A percentile compares a stretch with the other conserved stretches of the same genome.
phyloP scores from a whole-genome alignment of 371 early-diverging fungal species.

The Nosema bombycis region DNA sequence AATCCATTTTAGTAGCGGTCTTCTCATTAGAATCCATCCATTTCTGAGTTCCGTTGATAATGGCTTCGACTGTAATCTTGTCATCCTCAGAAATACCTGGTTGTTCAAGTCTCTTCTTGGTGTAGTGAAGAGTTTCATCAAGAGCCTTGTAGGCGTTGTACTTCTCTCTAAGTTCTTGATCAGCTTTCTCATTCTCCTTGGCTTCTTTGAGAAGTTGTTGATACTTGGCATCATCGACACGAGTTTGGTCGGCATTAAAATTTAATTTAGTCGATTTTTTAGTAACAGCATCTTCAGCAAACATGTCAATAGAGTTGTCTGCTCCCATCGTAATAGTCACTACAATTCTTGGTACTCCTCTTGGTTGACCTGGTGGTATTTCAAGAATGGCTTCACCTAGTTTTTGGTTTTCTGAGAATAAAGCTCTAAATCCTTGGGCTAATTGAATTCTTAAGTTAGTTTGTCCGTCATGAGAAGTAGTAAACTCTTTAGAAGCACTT shows the following conservation, averaged over 20 bases:
- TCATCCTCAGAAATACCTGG: constrained; percentile 35
- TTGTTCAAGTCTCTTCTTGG: constrained; percentile 32
- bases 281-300: constrained; percentile 90
- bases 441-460: constrained; percentile 90
- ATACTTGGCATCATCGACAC: constrained; percentile 42
- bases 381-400: constrained; percentile 86
- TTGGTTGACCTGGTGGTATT: constrained; percentile 71
- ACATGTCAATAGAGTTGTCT: constrained; percentile 93
- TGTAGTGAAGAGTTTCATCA: constrained; percentile 36
- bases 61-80: constrained; percentile 41
- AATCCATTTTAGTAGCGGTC: constrained; percentile 25
- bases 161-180: constrained; percentile 33
- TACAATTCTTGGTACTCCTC: constrained; percentile 89
- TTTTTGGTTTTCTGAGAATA: constrained; percentile 87
- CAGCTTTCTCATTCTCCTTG: constrained; percentile 67
- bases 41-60: constrained; percentile 46
- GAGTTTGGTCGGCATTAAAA: constrained; percentile 59
- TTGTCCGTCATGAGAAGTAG: constrained; percentile 96
- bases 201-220: constrained; percentile 59
- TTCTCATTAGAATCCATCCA: constrained; percentile 57
- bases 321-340: constrained; percentile 97
- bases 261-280: constrained; percentile 69
- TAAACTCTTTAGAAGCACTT: constrained; percentile 95
- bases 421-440: constrained; percentile 95
- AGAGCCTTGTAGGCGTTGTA: constrained; percentile 13